Evolutionary conservation across 441 rosid species (phyloP).

Genomic region (Gossypium gossypioides): DNA sequence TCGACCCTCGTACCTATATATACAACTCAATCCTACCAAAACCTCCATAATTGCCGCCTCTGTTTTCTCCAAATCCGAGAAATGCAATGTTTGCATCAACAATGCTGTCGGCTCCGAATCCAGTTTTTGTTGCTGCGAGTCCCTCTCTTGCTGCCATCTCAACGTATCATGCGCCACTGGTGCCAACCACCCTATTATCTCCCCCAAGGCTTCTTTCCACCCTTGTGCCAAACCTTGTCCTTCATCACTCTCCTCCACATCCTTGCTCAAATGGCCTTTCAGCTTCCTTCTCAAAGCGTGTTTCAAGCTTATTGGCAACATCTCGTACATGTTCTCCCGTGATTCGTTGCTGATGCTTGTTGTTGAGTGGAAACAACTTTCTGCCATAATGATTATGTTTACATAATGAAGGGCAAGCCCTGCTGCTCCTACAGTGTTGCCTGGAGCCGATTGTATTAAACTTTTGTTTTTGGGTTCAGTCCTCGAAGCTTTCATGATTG

Average conservation of each 20-base stretch:
- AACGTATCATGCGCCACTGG: slow-evolving; percentile 41
- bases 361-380: slow-evolving; percentile 22
- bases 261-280: slow-evolving; percentile 18
- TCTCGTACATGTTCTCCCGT: slow-evolving; percentile 23
- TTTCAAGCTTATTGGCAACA: slow-evolving; percentile 28
- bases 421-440: slow-evolving; percentile 31
- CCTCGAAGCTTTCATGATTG: background rate
- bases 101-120: slow-evolving; percentile 28
- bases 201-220: slow-evolving; percentile 39
- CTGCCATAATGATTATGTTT: slow-evolving; percentile 25
- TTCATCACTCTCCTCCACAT: background rate
- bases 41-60: slow-evolving; percentile 45
- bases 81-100: slow-evolving; percentile 40
- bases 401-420: slow-evolving; percentile 40
- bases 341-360: slow-evolving; percentile 22
- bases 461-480: background rate
- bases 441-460: slow-evolving; percentile 17
- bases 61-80: slow-evolving; percentile 40
- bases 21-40: slow-evolving; percentile 42
- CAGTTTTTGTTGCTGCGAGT: slow-evolving; percentile 30
- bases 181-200: slow-evolving; percentile 35
- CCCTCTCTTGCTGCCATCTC: slow-evolving; percentile 42
- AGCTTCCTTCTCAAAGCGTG: slow-evolving; percentile 24
- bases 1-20: slow-evolving; percentile 23
- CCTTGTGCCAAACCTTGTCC: slow-evolving; percentile 21